Conservation (phyloP, 176 grass and related monocot genomes). For the Aegilops sharonensis region DNA sequence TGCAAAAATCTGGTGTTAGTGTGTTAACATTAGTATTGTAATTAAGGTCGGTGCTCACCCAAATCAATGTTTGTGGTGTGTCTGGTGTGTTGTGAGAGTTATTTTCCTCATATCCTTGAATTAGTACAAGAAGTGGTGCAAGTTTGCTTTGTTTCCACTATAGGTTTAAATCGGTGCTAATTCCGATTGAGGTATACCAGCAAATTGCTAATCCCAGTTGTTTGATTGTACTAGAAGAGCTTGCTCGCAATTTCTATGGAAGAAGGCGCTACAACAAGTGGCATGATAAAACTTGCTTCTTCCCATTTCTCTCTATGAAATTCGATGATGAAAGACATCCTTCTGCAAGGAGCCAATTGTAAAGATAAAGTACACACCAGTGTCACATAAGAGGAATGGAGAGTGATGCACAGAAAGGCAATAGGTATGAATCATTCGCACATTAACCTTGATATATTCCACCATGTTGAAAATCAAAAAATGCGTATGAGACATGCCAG, state of each 20-base stretch:
- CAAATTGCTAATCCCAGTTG: background rate
- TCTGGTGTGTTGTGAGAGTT: background rate
- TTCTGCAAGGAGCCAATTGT: background rate
- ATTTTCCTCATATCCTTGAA: background rate
- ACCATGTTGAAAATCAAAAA: background rate
- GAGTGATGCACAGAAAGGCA: background rate
- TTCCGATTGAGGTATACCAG: background rate
- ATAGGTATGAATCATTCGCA: background rate
- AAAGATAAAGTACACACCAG: background rate
- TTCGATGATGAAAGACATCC: background rate
- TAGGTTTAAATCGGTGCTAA: background rate
- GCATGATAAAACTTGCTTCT: background rate
- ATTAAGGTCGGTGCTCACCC: background rate
- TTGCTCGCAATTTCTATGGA: background rate
- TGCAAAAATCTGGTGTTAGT: background rate
- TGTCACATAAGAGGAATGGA: background rate
- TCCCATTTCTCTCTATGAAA: background rate
- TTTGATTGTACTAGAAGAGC: background rate
- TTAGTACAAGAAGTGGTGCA: background rate
- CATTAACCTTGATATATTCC: background rate
- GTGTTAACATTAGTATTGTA: background rate
- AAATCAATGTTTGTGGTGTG: background rate
- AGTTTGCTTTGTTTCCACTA: background rate
- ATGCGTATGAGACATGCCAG: background rate
- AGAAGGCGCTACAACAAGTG: background rate